Evolutionary conservation across 2,329 filamentous ascomycete genomes (phyloP).

Genomic region (Colletotrichum melonis): DNA sequence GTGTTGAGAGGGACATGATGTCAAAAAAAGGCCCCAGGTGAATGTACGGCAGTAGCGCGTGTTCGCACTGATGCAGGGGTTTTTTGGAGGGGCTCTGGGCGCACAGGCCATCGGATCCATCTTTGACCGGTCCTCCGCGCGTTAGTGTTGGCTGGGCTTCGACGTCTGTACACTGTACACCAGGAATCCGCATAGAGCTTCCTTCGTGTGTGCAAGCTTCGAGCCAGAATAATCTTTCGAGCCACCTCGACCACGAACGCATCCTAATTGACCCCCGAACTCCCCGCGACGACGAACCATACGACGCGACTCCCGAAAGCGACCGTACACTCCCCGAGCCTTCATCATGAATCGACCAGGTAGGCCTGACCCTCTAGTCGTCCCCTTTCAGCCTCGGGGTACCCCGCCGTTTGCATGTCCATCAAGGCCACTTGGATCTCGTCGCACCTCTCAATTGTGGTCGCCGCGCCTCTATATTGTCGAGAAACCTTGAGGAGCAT

Average conservation of each 20-base stretch:
- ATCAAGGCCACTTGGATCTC: constrained; percentile 15
- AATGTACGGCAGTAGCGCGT: constrained; percentile 13
- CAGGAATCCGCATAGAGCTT: constrained; percentile 32
- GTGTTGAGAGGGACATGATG: constrained; percentile 25
- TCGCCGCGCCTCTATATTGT: not conserved
- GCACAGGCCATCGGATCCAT: constrained; percentile 37
- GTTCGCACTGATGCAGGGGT: constrained; percentile 22
- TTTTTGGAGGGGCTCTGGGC: constrained; percentile 26
- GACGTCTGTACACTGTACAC: constrained; percentile 31
- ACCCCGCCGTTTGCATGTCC: constrained; percentile 34
- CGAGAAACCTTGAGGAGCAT: not conserved
- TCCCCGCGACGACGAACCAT: constrained; percentile 25
- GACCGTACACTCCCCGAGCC: constrained; percentile 24
- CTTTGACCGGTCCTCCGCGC: constrained; percentile 36
- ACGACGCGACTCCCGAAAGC: constrained; percentile 32
- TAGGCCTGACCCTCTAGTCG: constrained; percentile 49
- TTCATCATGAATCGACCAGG: constrained; percentile 70
- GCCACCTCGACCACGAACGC: constrained; percentile 33
- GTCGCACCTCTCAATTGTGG: constrained; percentile 11
- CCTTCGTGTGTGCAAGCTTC: constrained; percentile 28
- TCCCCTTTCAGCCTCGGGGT: constrained; percentile 34
- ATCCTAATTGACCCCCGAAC: constrained; percentile 29
- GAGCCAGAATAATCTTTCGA: constrained; percentile 24
- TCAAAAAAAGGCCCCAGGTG: constrained; percentile 29
- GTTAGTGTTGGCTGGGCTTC: constrained; percentile 30